Evolutionary conservation across 352 stramenopile species (phyloP), one percentile per base, ranked within the genome.

Genomic region (Pythium phragmiticola): DNA sequence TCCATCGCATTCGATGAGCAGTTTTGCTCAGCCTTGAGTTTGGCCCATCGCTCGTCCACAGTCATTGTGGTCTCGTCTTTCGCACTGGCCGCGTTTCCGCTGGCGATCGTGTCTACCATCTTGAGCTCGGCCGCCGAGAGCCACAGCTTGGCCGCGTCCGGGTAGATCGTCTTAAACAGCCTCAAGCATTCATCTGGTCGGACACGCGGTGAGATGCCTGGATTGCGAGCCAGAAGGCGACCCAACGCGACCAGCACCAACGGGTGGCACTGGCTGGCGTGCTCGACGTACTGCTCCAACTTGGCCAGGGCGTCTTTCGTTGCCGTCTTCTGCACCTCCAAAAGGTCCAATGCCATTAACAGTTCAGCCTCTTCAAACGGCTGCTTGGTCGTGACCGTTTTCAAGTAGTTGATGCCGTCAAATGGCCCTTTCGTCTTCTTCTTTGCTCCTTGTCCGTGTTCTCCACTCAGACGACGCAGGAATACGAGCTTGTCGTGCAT

Each of bases 1-100:
- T 96, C 87, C 85, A 96, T 95, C 5, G 81, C 85, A 16, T 83
- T 50, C 3, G 88, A 95, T 0, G 68, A 41, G 43, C 76, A 78
- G 7, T 68, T 56, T 46, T 84, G 53, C 34, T 80, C 73, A 6
- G 57, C 57, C 56, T 92, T 88, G 23, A 94, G 53, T 41, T 72
- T 71, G 34, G 75, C 58, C 89, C 89, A 97, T 17, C 74, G 72
- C 45, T 94, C 74, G 23, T 74, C 58, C 8, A 80, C 34, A 7
- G 47, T 64, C 47, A 66, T 52, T 2, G 21, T 41, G 16, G 36
- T 47, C 16, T 73, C 51, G 37, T 52, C 41, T 19, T 41, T 54
- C 23, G 26, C 43, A 23, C 30, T 43, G 1, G 36, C 30, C 14
- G 14, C 17, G 23, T 41, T 48, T 7, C 13, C 43, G 66, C 42